These are phyloP conservation scores for Erodium chrysanthum DNA, from an alignment of 441 rosid genomes.

Conservation along the genomic window DNA sequence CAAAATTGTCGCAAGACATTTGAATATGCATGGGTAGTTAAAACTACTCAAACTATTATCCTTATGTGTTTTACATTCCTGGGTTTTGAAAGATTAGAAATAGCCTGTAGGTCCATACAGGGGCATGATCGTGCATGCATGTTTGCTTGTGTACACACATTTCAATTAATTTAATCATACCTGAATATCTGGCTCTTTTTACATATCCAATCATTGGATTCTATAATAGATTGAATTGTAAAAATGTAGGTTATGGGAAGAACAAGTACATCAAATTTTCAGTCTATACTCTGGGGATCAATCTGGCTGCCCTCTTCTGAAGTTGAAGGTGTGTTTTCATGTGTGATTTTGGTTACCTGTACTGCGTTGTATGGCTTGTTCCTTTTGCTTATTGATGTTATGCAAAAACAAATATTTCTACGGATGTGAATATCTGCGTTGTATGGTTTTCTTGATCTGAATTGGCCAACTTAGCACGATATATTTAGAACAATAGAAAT, in stretches of 20 bases:
- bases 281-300: slow-evolving; percentile 28
- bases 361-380: background rate
- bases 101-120: background rate
- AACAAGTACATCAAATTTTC: slow-evolving; percentile 34
- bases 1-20: background rate
- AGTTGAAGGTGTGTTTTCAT: slow-evolving; percentile 30
- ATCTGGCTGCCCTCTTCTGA: slow-evolving; percentile 37
- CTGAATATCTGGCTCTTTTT: background rate
- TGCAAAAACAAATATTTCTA: no score
- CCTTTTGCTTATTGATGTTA: background rate
- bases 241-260: slow-evolving; percentile 49
- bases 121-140: background rate
- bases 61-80: background rate
- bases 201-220: slow-evolving; percentile 13
- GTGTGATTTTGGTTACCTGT: slow-evolving; percentile 5
- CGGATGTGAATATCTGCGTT: no score
- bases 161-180: background rate
- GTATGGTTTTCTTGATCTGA: background rate
- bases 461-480: background rate
- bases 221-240: slow-evolving; percentile 8
- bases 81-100: background rate
- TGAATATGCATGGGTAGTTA: background rate
- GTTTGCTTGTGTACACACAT: background rate
- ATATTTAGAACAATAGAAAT: background rate
- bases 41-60: background rate